Conservation (phyloP, 2,329 filamentous ascomycete genomes). For the Cordyceps cateniannulata region DNA sequence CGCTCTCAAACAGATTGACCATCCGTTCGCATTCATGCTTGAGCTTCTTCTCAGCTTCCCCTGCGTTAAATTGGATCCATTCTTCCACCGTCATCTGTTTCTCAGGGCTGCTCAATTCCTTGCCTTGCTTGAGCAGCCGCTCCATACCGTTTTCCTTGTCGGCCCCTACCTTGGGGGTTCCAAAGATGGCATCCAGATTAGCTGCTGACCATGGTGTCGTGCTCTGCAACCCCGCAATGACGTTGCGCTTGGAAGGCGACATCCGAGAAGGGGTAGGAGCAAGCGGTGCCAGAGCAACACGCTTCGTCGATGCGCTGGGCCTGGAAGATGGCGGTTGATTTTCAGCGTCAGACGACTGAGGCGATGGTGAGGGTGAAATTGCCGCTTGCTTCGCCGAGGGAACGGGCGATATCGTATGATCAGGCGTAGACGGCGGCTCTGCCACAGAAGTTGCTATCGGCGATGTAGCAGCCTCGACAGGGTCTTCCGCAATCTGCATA, state of each 20-base stretch:
- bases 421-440: constrained; percentile 38
- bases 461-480: constrained; percentile 6
- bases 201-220: constrained; percentile 62
- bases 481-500: constrained; percentile 12
- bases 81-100: constrained; percentile 89
- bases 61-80: constrained; percentile 81
- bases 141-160: constrained; percentile 48
- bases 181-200: constrained; percentile 69
- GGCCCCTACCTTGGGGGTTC: constrained; percentile 32
- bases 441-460: constrained; percentile 12
- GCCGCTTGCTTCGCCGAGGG: constrained; percentile 47
- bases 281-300: constrained; percentile 39
- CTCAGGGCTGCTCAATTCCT: constrained; percentile 65
- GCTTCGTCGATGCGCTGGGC: constrained; percentile 40
- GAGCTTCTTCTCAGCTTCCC: constrained; percentile 71
- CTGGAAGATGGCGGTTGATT: constrained; percentile 68
- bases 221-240: constrained; percentile 49
- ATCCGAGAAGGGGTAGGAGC: constrained; percentile 40
- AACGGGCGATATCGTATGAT: constrained; percentile 35
- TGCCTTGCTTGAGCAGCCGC: constrained; percentile 46
- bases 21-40: constrained; percentile 76
- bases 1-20: constrained; percentile 74
- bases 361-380: constrained; percentile 58
- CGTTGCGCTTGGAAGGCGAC: constrained; percentile 58
- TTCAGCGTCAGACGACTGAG: constrained; percentile 73